Percentiles rank a stretch among this genome's conserved stretches.
These are phyloP conservation scores for Cyclocybe aegerita DNA, from an alignment of 768 basidiomycete species.

Conservation along the genomic window DNA sequence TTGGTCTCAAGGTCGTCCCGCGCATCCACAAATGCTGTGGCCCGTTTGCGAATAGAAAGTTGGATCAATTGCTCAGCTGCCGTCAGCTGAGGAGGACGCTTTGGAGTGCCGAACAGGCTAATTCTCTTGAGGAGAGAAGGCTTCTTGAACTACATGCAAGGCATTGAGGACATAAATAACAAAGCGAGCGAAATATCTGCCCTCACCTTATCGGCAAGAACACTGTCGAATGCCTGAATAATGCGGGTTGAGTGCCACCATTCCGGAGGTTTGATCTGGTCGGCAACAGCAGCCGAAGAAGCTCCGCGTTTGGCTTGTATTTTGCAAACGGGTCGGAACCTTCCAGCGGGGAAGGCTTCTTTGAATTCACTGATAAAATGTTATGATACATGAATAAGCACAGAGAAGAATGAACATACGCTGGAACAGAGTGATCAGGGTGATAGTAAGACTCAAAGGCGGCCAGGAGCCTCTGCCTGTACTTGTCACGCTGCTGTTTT, in stretches of 20 bases:
- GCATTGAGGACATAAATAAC: neutral
- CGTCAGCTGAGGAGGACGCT: constrained; percentile 71
- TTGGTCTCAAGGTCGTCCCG: constrained; percentile 93
- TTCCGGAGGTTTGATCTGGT: constrained; percentile 85
- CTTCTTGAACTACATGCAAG: constrained; percentile 69
- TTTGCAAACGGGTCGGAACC: constrained; percentile 89
- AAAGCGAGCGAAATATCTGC: neutral
- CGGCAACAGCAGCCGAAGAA: constrained; percentile 79
- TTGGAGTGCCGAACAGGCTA: constrained; percentile 69
- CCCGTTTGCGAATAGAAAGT: constrained; percentile 86
- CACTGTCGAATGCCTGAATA: constrained; percentile 86
- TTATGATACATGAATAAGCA: neutral
- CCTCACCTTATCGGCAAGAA: constrained; percentile 79
- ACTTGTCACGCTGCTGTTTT: constrained; percentile 81
- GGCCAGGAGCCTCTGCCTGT: constrained; percentile 66
- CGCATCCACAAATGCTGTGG: constrained; percentile 92
- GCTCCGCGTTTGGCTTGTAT: constrained; percentile 84
- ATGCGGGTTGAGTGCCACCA: constrained; percentile 96
- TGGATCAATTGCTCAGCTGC: constrained; percentile 85
- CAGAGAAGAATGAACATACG: constrained; percentile 33
- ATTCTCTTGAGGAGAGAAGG: constrained; percentile 86
- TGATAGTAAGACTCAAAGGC: constrained; percentile 88
- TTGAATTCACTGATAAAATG: constrained; percentile 76
- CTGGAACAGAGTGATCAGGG: constrained; percentile 83
- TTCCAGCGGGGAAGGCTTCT: constrained; percentile 90